A percentile compares a stretch with the other conserved stretches of the same genome.
Evolutionary conservation across 225 moss, liverwort and hornwort genomes (phyloP).

Genomic region (Marchantia polymorpha): DNA sequence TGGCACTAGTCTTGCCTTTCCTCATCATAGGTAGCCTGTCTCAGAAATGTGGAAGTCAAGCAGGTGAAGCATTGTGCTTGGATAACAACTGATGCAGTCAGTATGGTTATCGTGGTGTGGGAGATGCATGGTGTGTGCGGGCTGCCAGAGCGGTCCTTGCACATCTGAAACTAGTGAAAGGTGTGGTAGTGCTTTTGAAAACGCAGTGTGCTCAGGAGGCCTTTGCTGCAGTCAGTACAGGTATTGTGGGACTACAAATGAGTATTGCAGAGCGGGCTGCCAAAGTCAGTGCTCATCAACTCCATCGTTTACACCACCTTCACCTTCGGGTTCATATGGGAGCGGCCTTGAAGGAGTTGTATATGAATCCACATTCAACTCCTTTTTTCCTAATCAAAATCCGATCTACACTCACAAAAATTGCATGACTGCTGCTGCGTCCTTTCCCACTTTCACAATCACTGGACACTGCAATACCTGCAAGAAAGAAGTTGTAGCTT

Average conservation of each 20-base stretch:
- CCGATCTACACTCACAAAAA: constrained; percentile 35
- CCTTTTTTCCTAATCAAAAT: constrained; percentile 29
- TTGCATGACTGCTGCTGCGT: constrained; percentile 28
- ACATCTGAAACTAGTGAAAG: neutral
- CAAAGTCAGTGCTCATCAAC: constrained; percentile 1
- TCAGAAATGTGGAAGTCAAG: no score
- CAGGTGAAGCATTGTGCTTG: no score
- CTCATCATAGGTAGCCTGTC: no score
- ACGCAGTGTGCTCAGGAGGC: neutral
- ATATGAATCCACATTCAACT: constrained; percentile 5
- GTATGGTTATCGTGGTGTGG: neutral
- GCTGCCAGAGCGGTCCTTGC: constrained; percentile 1
- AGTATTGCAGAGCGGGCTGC: constrained; percentile 22
- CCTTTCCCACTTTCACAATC: constrained; percentile 29
- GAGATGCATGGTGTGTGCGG: neutral
- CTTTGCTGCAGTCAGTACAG: constrained; percentile 24
- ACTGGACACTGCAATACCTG: constrained; percentile 8
- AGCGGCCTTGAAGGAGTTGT: constrained; percentile 27
- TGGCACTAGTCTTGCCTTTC: no score
- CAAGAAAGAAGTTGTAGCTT: constrained; percentile 30
- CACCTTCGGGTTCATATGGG: neutral
- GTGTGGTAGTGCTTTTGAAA: neutral
- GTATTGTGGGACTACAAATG: constrained; percentile 8
- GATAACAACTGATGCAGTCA: neutral
- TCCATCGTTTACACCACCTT: neutral